These are phyloP conservation scores for Botrytis tulipae DNA, from an alignment of 2,329 filamentous ascomycete genomes.

Conservation along the genomic window DNA sequence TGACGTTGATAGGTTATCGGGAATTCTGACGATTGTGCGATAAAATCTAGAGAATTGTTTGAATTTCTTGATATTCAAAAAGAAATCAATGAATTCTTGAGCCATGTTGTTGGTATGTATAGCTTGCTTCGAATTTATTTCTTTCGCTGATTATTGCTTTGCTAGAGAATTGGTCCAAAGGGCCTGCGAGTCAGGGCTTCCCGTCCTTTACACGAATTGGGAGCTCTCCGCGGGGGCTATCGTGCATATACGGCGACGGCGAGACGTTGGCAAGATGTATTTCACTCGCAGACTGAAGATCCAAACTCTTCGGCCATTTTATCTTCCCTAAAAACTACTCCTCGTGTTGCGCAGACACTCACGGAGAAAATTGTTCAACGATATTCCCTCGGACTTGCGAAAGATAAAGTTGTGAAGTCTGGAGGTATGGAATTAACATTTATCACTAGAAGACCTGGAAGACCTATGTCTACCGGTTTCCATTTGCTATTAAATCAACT, in stretches of 20 bases:
- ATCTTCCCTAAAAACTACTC: slow-evolving; percentile 46
- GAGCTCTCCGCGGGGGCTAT: slow-evolving; percentile 27
- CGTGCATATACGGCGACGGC: slow-evolving; percentile 35
- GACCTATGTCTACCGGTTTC: too few species aligned
- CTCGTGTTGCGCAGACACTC: slow-evolving; percentile 64
- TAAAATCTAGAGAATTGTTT: slow-evolving; percentile 17
- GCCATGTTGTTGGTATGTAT: slow-evolving; percentile 20
- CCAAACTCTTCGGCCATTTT: slow-evolving; percentile 52
- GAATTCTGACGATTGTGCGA: not conserved
- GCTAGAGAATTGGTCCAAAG: slow-evolving; percentile 32
- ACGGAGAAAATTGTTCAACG: slow-evolving; percentile 91
- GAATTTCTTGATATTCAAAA: not conserved
- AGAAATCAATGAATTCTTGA: slow-evolving; percentile 19
- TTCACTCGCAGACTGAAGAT: slow-evolving; percentile 62
- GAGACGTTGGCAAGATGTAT: slow-evolving; percentile 50
- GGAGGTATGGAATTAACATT: slow-evolving; percentile 45
- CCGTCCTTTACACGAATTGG: slow-evolving; percentile 30
- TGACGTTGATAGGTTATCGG: slow-evolving; percentile 8
- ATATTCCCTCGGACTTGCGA: slow-evolving; percentile 71
- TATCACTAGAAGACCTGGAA: not conserved
- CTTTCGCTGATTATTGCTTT: not conserved
- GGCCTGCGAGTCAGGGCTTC: slow-evolving; percentile 35
- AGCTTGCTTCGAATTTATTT: not conserved
- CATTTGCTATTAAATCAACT: not conserved
- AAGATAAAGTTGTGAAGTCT: slow-evolving; percentile 70